Evolutionary conservation across 2,329 filamentous ascomycete genomes (phyloP), one percentile per base, ranked within the genome.

Genomic region (Phaeosphaeria sp.): DNA sequence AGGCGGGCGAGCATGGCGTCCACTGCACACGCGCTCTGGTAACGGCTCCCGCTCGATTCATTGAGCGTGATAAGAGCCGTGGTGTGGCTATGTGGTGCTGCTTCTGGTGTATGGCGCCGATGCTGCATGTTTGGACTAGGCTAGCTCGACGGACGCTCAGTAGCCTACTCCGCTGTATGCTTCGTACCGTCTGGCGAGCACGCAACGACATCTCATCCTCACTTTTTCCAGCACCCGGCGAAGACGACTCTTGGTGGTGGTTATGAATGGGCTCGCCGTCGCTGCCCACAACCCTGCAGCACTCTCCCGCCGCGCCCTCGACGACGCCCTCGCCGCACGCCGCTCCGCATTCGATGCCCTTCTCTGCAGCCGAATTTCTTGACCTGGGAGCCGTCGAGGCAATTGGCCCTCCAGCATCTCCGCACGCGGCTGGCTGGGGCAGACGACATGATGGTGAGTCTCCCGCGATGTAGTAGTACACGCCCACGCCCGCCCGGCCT

Each of bases 401-500:
- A 55, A 57, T 53, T 52, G 57, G 57, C 55, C 62, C 45, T 25
- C 25, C 49, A 43, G 53, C 53, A 43, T 48, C 60, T 61, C 64
- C 59, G 62, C 66, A 63, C 59, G 64, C 63, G 54, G 63, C 58
- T 20, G 30, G 18, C 50, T 22, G 30, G 52, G 33, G 49, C 57
- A 55, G 60, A 58, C 54, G 59, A 54, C 47, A 71, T 71, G 68
- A 69, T 69, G 66, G 66, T 69, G 62, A 68, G 68, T 68, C 1
- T 56, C 49, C 46, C 55, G 45, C 53, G 25, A 47, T 40, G 17
- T 49, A 47, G 55, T 52, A 49, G 47, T 49, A 48, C 39, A 50
- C 52, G 13, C 49, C 30, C 22, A 9, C n/a, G n/a, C n/a, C n/a
- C n/a, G n/a, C n/a, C n/a, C n/a, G n/a, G n/a, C n/a, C n/a, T n/a